A percentile compares a stretch with the other conserved stretches of the same genome.
Conservation (phyloP, 192 early-diverging fungal genomes). For the Coemansia sp. region DNA sequence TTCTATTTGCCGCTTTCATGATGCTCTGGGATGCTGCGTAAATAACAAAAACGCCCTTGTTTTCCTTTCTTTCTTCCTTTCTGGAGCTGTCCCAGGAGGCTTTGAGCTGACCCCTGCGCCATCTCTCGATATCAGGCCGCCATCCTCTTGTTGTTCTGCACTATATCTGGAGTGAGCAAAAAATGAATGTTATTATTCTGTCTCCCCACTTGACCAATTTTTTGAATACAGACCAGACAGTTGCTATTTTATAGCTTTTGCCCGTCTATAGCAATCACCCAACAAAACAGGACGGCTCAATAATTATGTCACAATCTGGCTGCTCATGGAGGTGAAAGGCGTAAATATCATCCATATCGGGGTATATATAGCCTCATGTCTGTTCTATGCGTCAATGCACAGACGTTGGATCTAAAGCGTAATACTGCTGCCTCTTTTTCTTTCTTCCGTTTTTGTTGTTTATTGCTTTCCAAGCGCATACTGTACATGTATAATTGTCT, state of each 20-base stretch:
- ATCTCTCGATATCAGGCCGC: not conserved
- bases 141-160: conserved; percentile 2
- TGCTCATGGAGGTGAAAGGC: not conserved
- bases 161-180: not conserved
- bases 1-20: not conserved
- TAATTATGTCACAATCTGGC: not conserved
- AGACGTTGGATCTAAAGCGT: conserved; percentile 4
- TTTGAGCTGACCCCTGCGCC: conserved; percentile 15
- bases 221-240: not conserved
- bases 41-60: not conserved
- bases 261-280: not conserved
- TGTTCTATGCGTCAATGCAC: not conserved
- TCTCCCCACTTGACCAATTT: not conserved
- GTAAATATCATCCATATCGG: not conserved
- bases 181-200: not conserved
- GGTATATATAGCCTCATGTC: not conserved
- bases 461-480: not conserved
- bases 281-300: not conserved
- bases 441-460: not conserved
- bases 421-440: not conserved
- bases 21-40: not conserved
- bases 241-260: not conserved
- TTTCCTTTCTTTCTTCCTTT: not conserved
- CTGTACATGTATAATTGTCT: not conserved
- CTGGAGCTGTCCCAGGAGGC: not conserved